phyloP scores from a whole-genome alignment of 2,329 filamentous ascomycete genomes.

The Trichoderma cornu-damae region DNA sequence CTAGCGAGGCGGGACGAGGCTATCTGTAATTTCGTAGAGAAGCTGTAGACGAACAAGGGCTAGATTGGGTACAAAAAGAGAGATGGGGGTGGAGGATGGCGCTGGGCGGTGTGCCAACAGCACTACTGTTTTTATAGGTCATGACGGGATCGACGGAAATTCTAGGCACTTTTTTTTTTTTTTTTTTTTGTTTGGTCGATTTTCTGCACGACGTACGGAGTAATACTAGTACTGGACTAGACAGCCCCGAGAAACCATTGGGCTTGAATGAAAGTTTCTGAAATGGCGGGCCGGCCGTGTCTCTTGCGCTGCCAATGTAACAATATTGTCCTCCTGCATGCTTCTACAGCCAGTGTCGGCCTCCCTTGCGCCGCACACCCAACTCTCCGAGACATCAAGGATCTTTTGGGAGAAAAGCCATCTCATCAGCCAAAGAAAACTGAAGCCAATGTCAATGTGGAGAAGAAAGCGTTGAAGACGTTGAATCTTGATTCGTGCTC shows the following conservation, averaged over 20 bases:
- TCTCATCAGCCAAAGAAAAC: neutral
- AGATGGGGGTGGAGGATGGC: conserved; percentile 8
- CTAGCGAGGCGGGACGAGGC: conserved; percentile 55
- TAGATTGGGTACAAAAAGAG: neutral
- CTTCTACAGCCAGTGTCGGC: conserved; percentile 15
- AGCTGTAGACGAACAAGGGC: conserved; percentile 6
- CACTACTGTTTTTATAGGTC: conserved; percentile 12
- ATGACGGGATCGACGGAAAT: conserved; percentile 10
- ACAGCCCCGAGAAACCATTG: conserved; percentile 12
- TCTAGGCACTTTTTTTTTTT: neutral
- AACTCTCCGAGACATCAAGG: conserved; percentile 13
- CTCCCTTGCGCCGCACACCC: conserved; percentile 12
- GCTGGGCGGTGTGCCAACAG: conserved; percentile 14
- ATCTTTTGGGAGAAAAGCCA: neutral
- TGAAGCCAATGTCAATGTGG: neutral
- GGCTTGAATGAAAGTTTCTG: conserved; percentile 8
- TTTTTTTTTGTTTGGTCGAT: conserved; percentile 3
- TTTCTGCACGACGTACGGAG: conserved; percentile 11
- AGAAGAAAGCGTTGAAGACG: conserved; percentile 1
- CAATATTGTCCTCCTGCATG: conserved; percentile 18
- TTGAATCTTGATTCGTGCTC: neutral
- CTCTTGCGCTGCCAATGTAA: conserved; percentile 13
- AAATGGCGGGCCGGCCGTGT: conserved; percentile 12
- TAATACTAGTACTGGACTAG: conserved; percentile 11
- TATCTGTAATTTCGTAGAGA: conserved; percentile 51